phyloP scores from a whole-genome alignment of 202 grass and related monocot species.

The Musa balbisiana region DNA sequence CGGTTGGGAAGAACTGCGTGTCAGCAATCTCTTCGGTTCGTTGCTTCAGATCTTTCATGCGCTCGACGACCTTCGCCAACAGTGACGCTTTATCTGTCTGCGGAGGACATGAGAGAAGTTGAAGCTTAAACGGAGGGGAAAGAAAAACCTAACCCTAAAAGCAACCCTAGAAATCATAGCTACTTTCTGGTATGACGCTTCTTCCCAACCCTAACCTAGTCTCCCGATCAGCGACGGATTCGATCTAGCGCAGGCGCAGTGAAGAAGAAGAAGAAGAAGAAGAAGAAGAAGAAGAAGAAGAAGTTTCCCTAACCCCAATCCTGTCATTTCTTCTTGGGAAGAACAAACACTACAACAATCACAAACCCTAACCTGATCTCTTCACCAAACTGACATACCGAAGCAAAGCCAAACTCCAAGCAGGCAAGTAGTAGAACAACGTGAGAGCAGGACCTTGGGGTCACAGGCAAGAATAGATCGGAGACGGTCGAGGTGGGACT shows the following conservation, averaged over 20 bases:
- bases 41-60: constrained; percentile 85
- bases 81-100: constrained; percentile 96
- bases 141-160: neutral
- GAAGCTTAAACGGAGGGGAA: constrained; percentile 21
- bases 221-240: too few species aligned
- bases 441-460: constrained; percentile 49
- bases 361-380: constrained; percentile 9
- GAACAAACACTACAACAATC: neutral
- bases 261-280: too few species aligned
- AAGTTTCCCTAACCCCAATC: neutral
- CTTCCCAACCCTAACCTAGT: too few species aligned
- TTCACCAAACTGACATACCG: too few species aligned
- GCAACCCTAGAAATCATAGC: neutral
- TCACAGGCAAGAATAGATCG: constrained; percentile 84
- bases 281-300: too few species aligned
- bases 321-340: neutral
- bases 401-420: too few species aligned
- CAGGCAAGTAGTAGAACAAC: too few species aligned
- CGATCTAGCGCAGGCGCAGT: too few species aligned
- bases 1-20: constrained; percentile 58
- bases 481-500: constrained; percentile 88
- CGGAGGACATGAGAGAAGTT: neutral
- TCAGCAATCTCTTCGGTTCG: constrained; percentile 44
- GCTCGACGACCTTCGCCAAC: constrained; percentile 89
- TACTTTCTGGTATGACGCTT: neutral